phyloP scores from a whole-genome alignment of 1,284 basidiomycete genomes.

The Ustilago xerochloae region DNA sequence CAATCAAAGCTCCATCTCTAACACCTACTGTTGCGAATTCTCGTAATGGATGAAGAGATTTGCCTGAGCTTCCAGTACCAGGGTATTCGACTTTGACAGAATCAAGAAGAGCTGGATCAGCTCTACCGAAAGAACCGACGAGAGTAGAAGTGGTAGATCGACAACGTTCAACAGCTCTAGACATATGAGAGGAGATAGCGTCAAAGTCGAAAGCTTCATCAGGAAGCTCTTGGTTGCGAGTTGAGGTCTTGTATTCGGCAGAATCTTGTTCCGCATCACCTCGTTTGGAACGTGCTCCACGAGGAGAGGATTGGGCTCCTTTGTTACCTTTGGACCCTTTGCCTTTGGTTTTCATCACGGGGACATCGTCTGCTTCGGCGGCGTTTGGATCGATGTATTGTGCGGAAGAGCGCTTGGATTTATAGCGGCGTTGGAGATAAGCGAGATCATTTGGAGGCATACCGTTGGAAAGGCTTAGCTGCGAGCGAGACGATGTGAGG shows the following conservation, averaged over 20 bases:
- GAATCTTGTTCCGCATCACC: slow-evolving; percentile 23
- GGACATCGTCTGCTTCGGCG: slow-evolving; percentile 52
- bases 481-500: too few species aligned
- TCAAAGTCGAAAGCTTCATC: slow-evolving; percentile 55
- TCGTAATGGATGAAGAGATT: slow-evolving; percentile 48
- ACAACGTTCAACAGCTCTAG: slow-evolving; percentile 50
- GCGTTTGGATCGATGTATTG: slow-evolving; percentile 44
- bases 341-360: slow-evolving; percentile 60
- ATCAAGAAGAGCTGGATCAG: slow-evolving; percentile 58
- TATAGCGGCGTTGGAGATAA: slow-evolving; percentile 19
- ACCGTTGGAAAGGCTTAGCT: too few species aligned
- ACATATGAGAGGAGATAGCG: slow-evolving; percentile 49
- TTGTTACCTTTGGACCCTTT: slow-evolving; percentile 51
- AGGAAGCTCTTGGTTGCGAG: slow-evolving; percentile 50
- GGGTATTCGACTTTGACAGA: slow-evolving; percentile 50
- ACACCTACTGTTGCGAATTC: slow-evolving; percentile 66
- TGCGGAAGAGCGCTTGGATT: slow-evolving; percentile 45
- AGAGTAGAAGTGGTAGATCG: slow-evolving; percentile 39
- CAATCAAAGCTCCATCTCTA: slow-evolving; percentile 56
- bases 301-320: slow-evolving; percentile 19
- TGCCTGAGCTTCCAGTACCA: slow-evolving; percentile 9
- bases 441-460: too few species aligned
- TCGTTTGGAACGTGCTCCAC: slow-evolving; percentile 41
- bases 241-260: slow-evolving; percentile 39
- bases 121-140: slow-evolving; percentile 55